Percentiles rank a stretch among this genome's conserved stretches.
These are phyloP conservation scores for Periconia sp. DNA, from an alignment of 2,329 filamentous ascomycete species.

Conservation along the genomic window DNA sequence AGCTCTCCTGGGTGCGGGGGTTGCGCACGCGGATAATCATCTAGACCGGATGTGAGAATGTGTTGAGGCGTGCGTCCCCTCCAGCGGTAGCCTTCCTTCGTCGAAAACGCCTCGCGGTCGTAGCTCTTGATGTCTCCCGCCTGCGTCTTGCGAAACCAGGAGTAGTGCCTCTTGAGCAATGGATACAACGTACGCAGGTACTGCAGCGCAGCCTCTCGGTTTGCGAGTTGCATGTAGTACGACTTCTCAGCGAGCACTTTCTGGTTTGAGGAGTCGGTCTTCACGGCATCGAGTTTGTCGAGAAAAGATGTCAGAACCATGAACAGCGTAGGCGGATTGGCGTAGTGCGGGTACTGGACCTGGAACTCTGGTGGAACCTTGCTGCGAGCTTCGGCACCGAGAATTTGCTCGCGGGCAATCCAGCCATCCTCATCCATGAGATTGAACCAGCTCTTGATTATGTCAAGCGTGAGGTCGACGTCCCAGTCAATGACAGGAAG, in stretches of 20 bases:
- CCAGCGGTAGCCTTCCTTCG: conserved; percentile 95
- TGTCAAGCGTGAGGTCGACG: conserved; percentile 79
- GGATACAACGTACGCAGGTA: conserved; percentile 84
- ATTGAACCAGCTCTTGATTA: conserved; percentile 94
- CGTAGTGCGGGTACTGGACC: conserved; percentile 94
- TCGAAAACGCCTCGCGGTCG: conserved; percentile 85
- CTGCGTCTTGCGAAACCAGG: conserved; percentile 95
- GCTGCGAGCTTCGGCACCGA: conserved; percentile 88
- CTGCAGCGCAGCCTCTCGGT: conserved; percentile 69
- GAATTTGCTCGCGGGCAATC: conserved; percentile 95
- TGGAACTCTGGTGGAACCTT: conserved; percentile 95
- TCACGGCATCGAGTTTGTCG: conserved; percentile 69
- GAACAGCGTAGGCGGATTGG: conserved; percentile 94
- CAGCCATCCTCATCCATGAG: conserved; percentile 97
- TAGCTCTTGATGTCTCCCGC: conserved; percentile 88
- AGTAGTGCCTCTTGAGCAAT: conserved; percentile 84
- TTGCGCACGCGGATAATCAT: conserved; percentile 93
- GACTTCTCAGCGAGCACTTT: conserved; percentile 46
- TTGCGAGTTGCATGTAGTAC: conserved; percentile 70
- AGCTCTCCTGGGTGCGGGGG: conserved; percentile 95
- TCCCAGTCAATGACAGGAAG: conserved; percentile 94
- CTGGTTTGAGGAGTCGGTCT: conserved; percentile 38
- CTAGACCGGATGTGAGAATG: conserved; percentile 89
- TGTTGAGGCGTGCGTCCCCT: conserved; percentile 85
- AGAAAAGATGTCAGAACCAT: conserved; percentile 85